Percentiles rank a stretch among this genome's conserved stretches.
Conservation (phyloP, 2,329 filamentous ascomycete genomes). For the Geosmithia flava region DNA sequence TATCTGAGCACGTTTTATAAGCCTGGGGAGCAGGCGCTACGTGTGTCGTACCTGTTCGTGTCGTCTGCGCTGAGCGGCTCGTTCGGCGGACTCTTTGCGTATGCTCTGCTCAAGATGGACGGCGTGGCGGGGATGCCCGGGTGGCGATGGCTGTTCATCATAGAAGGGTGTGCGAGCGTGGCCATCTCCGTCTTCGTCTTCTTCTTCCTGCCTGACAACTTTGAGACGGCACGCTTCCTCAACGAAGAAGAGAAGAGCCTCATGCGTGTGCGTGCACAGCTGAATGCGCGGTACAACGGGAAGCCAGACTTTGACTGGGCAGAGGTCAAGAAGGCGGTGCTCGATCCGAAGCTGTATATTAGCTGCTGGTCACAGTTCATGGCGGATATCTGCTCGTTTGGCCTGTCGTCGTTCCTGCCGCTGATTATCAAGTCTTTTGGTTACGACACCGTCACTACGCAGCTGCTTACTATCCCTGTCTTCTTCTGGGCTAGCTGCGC, state of each 20-base stretch:
- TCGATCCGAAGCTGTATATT: slow-evolving; percentile 15
- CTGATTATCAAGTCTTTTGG: slow-evolving; percentile 17
- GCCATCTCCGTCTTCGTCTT: slow-evolving; percentile 56
- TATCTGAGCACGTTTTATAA: slow-evolving; percentile 80
- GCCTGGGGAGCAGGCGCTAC: slow-evolving; percentile 65
- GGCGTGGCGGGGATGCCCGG: slow-evolving; percentile 44
- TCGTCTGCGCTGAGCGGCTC: slow-evolving; percentile 69
- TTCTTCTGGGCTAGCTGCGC: slow-evolving; percentile 8
- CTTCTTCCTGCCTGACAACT: slow-evolving; percentile 76
- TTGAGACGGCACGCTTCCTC: slow-evolving; percentile 63
- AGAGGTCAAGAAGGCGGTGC: slow-evolving; percentile 5
- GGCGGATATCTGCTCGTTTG: slow-evolving; percentile 13
- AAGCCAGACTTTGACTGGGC: slow-evolving; percentile 7
- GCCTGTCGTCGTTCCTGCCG: slow-evolving; percentile 17
- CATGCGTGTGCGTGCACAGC: slow-evolving; percentile 6
- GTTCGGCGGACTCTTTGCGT: slow-evolving; percentile 63
- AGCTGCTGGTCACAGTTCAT: slow-evolving; percentile 15
- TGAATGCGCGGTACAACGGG: slow-evolving; percentile 6
- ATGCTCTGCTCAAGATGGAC: slow-evolving; percentile 58
- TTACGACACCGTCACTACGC: slow-evolving; percentile 14
- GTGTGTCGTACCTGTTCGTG: slow-evolving; percentile 73
- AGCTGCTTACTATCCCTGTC: slow-evolving; percentile 18
- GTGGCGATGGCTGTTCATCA: slow-evolving; percentile 56
- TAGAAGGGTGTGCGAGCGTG: slow-evolving; percentile 60
- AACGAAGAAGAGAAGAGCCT: slow-evolving; percentile 8